Conservation (phyloP, 2,329 filamentous ascomycete species). For the Xylariaceae sp. region DNA sequence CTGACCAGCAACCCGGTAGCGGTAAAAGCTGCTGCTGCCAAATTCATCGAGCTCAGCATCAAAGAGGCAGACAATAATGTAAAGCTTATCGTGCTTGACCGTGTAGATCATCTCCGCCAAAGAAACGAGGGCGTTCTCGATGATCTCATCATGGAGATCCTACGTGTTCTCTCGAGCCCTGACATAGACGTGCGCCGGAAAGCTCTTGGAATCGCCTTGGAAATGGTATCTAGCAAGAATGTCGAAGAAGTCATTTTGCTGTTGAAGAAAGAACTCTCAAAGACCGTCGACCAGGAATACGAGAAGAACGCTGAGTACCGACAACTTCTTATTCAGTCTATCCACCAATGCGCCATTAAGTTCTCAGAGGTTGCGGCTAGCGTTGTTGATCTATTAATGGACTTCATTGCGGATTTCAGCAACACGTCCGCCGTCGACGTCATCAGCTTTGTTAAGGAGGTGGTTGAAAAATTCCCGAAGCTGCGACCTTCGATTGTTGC, state of each 20-base stretch:
- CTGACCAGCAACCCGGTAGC: conserved; percentile 96
- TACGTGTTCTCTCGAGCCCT: conserved; percentile 91
- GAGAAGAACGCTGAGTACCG: conserved; percentile 98
- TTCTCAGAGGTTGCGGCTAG: conserved; percentile 98
- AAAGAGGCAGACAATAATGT: conserved; percentile 99
- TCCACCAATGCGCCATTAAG: conserved; percentile 98
- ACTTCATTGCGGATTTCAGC: conserved; percentile 98
- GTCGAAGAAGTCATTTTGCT: conserved; percentile 96
- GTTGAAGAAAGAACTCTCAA: conserved; percentile 95
- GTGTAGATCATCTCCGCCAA: conserved; percentile 84
- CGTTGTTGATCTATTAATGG: conserved; percentile 96
- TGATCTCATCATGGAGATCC: conserved; percentile 94
- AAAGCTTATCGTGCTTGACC: conserved; percentile 95
- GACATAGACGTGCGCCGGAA: conserved; percentile 96
- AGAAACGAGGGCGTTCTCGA: conserved; percentile 92
- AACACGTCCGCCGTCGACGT: conserved; percentile 96
- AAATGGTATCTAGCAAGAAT: conserved; percentile 99
- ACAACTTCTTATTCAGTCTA: conserved; percentile 92
- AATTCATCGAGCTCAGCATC: conserved; percentile 96
- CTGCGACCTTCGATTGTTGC: conserved; percentile 86
- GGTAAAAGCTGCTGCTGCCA: conserved; percentile 92
- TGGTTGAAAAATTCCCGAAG: conserved; percentile 96
- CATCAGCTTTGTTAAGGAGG: conserved; percentile 98
- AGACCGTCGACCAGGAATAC: conserved; percentile 98
- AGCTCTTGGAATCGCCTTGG: conserved; percentile 85